Conservation (phyloP, 805 yeast species). For the Ascoidea rubescens region DNA sequence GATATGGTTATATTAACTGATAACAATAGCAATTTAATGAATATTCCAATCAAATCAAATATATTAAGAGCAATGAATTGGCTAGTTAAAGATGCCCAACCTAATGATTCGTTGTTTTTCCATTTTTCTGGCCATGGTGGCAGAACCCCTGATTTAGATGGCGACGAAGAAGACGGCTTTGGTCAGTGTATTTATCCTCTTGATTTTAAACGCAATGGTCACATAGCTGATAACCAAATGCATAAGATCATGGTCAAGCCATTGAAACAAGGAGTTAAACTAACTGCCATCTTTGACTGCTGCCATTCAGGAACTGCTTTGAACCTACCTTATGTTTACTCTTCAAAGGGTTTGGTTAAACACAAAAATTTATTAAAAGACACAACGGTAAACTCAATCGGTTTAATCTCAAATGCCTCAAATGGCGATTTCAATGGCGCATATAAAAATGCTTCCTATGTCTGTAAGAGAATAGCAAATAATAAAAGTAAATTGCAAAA, state of each 20-base stretch:
- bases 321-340: conserved; percentile 69
- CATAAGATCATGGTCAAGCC: conserved; percentile 60
- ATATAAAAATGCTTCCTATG: conserved; percentile 27
- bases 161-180: conserved; percentile 63
- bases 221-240: conserved; percentile 59
- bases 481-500: conserved; percentile 25
- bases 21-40: conserved; percentile 31
- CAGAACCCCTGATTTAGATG: conserved; percentile 49
- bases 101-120: conserved; percentile 69
- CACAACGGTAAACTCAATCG: conserved; percentile 52
- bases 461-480: conserved; percentile 28
- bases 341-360: conserved; percentile 72
- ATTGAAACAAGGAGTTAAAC: conserved; percentile 56
- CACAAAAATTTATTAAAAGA: conserved; percentile 71
- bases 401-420: conserved; percentile 45
- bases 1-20: conserved; percentile 51
- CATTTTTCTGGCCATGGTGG: conserved; percentile 89
- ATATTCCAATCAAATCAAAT: conserved; percentile 54
- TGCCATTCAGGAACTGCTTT: conserved; percentile 80
- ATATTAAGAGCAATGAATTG: conserved; percentile 71
- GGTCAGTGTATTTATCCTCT: conserved; percentile 66
- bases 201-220: conserved; percentile 55
- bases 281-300: conserved; percentile 72
- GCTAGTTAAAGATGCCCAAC: conserved; percentile 59
- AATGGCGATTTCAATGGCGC: conserved; percentile 36